These are phyloP conservation scores for Sphagnum tenellum DNA, from an alignment of 225 moss, liverwort and hornwort species.

Conservation along the genomic window DNA sequence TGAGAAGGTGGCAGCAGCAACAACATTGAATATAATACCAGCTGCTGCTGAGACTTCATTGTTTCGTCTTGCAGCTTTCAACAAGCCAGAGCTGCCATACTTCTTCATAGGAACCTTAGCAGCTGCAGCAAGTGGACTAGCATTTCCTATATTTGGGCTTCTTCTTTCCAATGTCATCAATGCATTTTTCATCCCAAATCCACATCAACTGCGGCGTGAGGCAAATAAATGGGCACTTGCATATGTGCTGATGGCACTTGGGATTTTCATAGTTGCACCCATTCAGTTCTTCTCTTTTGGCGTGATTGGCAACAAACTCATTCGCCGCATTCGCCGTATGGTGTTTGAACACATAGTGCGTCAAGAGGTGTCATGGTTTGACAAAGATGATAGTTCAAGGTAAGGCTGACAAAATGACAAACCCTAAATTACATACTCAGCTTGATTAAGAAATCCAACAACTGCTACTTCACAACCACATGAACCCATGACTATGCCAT, in stretches of 20 bases:
- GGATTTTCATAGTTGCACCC: slow-evolving; percentile 20
- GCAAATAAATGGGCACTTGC: slow-evolving; percentile 74
- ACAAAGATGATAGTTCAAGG: slow-evolving; percentile 66
- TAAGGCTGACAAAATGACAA: neutral
- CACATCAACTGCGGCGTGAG: slow-evolving; percentile 40
- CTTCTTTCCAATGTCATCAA: slow-evolving; percentile 55
- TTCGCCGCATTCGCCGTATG: slow-evolving; percentile 60
- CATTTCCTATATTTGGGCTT: slow-evolving; percentile 62
- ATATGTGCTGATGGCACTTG: slow-evolving; percentile 52
- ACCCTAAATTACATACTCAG: neutral
- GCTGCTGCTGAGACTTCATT: slow-evolving; percentile 32
- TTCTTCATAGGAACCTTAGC: slow-evolving; percentile 37
- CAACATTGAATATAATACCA: slow-evolving; percentile 12
- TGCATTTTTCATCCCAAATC: slow-evolving; percentile 39
- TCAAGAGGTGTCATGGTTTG: slow-evolving; percentile 90
- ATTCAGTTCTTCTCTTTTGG: slow-evolving; percentile 24
- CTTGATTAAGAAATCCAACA: neutral
- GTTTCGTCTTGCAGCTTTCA: slow-evolving; percentile 48
- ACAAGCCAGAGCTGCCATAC: slow-evolving; percentile 40
- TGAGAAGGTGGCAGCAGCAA: slow-evolving; percentile 17
- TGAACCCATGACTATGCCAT: neutral
- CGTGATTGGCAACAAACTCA: slow-evolving; percentile 58
- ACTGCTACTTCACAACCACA: neutral
- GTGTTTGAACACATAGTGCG: slow-evolving; percentile 59
- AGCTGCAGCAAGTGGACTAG: slow-evolving; percentile 30